A percentile compares a stretch with the other conserved stretches of the same genome.
Conservation (phyloP, 208 protist genomes). For the Naegleria lovaniensis region DNA sequence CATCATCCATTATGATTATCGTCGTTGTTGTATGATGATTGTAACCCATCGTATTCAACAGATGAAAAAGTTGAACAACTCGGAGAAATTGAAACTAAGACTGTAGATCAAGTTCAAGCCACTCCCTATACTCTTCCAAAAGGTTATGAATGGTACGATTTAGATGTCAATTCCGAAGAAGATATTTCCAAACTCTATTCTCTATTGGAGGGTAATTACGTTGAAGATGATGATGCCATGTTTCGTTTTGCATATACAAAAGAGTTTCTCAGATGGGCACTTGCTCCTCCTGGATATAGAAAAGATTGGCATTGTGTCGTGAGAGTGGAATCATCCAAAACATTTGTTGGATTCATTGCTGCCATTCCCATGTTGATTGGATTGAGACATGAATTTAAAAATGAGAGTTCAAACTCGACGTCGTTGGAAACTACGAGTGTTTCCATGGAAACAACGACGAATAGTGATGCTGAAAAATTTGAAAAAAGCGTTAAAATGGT, state of each 20-base stretch:
- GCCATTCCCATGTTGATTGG: conserved; percentile 55
- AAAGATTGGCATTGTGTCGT: conserved; percentile 93
- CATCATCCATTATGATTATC: background rate
- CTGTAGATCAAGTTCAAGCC: conserved; percentile 67
- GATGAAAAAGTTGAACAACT: background rate
- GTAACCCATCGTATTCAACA: too few species aligned
- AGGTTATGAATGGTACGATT: conserved; percentile 86
- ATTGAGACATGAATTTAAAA: background rate
- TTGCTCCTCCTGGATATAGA: conserved; percentile 86
- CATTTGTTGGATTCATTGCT: conserved; percentile 78
- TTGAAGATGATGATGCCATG: conserved; percentile 97
- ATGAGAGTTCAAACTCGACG: background rate
- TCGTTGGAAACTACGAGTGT: background rate
- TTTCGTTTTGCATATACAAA: conserved; percentile 99
- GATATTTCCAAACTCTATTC: conserved; percentile 78
- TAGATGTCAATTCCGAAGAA: conserved; percentile 69
- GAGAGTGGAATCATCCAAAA: conserved; percentile 59
- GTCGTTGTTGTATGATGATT: too few species aligned
- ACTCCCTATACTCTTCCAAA: conserved; percentile 79
- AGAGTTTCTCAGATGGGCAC: conserved; percentile 93
- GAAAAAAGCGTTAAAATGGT: conserved; percentile 62
- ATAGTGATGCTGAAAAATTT: background rate
- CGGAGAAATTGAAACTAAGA: conserved; percentile 46
- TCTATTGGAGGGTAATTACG: conserved; percentile 96
- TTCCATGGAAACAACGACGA: background rate